phyloP scores from a whole-genome alignment of 2,329 filamentous ascomycete genomes.

The Talaromyces sp. region DNA sequence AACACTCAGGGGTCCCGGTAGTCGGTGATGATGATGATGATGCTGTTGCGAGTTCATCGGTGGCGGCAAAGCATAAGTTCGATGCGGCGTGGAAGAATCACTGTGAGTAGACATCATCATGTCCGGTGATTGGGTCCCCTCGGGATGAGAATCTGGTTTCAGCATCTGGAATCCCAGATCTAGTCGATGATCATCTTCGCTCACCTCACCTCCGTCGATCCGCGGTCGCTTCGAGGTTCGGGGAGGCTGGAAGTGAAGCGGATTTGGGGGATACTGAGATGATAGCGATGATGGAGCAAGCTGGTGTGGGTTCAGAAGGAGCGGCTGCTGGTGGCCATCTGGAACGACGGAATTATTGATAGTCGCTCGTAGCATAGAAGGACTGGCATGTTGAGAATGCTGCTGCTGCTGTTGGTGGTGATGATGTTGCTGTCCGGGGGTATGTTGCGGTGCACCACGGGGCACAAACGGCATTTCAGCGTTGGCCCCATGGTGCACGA shows the following conservation, averaged over 20 bases:
- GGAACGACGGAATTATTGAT: constrained; percentile 24
- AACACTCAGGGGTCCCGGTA: constrained; percentile 61
- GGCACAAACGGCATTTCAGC: constrained; percentile 27
- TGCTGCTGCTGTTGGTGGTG: constrained; percentile 29
- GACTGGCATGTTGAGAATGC: constrained; percentile 32
- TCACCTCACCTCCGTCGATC: constrained; percentile 24
- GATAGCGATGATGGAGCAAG: constrained; percentile 29
- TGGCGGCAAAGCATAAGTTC: constrained; percentile 32
- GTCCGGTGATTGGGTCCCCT: constrained; percentile 28
- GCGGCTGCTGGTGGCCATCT: constrained; percentile 26
- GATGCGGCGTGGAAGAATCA: constrained; percentile 24
- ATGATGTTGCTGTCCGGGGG: constrained; percentile 36
- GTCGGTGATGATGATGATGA: constrained; percentile 57
- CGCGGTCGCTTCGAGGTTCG: constrained; percentile 30
- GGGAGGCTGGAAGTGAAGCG: constrained; percentile 27
- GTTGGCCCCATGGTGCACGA: constrained; percentile 28
- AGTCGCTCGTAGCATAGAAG: constrained; percentile 26
- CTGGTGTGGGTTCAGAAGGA: constrained; percentile 27
- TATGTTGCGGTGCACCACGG: constrained; percentile 25
- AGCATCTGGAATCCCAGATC: constrained; percentile 29
- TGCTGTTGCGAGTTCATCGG: constrained; percentile 32
- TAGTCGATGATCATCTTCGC: constrained; percentile 20
- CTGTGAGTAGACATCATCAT: constrained; percentile 28
- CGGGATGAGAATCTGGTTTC: constrained; percentile 22
- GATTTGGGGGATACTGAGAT: constrained; percentile 27